Evolutionary conservation across 768 basidiomycete genomes (phyloP).

Genomic region (Tephrocybe rancida): DNA sequence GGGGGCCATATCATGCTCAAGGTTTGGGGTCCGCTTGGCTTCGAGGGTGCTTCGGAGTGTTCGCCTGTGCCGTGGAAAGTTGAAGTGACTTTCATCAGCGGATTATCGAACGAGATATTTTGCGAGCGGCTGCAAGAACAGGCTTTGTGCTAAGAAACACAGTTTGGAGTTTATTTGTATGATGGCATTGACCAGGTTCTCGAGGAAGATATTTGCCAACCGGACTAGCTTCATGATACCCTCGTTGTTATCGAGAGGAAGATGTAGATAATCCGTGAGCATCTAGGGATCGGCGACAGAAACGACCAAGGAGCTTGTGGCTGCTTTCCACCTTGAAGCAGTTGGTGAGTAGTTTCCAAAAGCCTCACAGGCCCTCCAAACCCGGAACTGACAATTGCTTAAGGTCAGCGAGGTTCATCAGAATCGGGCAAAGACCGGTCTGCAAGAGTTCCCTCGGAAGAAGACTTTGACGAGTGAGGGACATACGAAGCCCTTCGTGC

Average conservation of each 20-base stretch:
- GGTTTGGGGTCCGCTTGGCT: constrained; percentile 74
- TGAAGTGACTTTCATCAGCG: constrained; percentile 75
- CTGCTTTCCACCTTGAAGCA: constrained; percentile 99
- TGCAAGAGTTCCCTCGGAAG: constrained; percentile 95
- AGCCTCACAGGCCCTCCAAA: constrained; percentile 88
- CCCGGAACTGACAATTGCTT: constrained; percentile 92
- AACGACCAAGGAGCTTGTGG: constrained; percentile 95
- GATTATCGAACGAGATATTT: constrained; percentile 93
- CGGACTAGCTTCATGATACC: constrained; percentile 91
- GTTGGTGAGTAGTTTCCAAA: constrained; percentile 92
- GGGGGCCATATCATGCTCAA: constrained; percentile 68
- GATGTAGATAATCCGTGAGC: constrained; percentile 75
- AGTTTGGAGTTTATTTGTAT: constrained; percentile 92
- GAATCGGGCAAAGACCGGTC: constrained; percentile 91
- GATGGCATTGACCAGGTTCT: constrained; percentile 82
- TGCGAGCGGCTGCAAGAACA: constrained; percentile 91
- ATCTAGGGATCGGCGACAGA: constrained; percentile 89
- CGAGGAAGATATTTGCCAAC: constrained; percentile 92
- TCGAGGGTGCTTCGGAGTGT: constrained; percentile 84
- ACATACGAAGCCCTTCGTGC: constrained; percentile 89
- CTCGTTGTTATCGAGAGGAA: constrained; percentile 85
- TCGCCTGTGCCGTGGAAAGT: constrained; percentile 75
- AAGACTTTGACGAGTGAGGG: constrained; percentile 85
- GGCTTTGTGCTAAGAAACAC: constrained; percentile 86
- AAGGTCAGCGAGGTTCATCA: constrained; percentile 97